These are phyloP conservation scores for Articulospora tetracladia DNA, from an alignment of 495 filamentous ascomycete genomes.

Conservation along the genomic window DNA sequence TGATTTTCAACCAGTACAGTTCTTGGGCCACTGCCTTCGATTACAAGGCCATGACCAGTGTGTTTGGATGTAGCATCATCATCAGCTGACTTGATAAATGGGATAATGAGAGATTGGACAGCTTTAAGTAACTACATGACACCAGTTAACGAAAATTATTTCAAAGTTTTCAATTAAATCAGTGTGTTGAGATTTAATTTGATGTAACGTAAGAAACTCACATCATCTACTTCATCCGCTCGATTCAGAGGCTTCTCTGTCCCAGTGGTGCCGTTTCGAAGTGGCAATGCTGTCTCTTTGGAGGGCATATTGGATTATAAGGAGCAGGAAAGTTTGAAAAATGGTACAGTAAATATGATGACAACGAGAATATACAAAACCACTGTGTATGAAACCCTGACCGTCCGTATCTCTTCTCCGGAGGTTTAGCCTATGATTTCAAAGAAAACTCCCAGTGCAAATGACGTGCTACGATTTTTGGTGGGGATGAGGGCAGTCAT, in stretches of 20 bases:
- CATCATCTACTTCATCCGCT: constrained; percentile 52
- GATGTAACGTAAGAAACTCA: constrained; percentile 35
- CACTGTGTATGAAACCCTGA: not conserved
- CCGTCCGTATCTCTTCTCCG: not conserved
- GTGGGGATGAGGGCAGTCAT: not conserved
- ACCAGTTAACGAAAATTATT: not conserved
- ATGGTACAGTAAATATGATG: not conserved
- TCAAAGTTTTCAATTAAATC: not conserved
- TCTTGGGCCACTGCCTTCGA: constrained; percentile 39
- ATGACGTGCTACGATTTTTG: not conserved
- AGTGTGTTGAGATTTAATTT: not conserved
- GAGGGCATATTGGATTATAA: constrained; percentile 12
- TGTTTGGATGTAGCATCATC: constrained; percentile 48
- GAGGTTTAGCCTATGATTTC: not conserved
- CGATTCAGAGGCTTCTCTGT: constrained; percentile 30
- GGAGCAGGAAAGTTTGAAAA: not conserved
- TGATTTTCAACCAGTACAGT: constrained; percentile 67
- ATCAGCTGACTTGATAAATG: constrained; percentile 76
- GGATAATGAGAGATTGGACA: constrained; percentile 69
- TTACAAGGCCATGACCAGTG: constrained; percentile 48
- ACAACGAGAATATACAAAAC: not conserved
- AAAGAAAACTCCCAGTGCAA: not conserved
- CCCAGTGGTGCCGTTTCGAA: not conserved
- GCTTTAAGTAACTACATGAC: constrained; percentile 61
- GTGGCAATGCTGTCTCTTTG: constrained; percentile 9